Base-by-base conservation (phyloP, 306 rosid species). In the Dalbergia cultrata region DNA sequence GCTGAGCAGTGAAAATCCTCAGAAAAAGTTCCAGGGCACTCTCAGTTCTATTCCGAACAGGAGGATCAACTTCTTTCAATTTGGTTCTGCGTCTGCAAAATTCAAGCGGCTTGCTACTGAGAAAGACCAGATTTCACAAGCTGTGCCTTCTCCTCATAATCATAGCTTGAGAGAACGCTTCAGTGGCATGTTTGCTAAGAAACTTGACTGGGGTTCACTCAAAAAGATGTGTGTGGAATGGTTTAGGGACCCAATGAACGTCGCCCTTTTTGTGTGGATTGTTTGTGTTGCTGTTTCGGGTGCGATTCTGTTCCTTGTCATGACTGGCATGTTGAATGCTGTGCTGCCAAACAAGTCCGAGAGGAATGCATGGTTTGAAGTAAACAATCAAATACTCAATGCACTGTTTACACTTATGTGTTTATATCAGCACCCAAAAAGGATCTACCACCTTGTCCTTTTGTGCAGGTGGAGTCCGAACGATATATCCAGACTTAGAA, bases 331-430 rank as follows among this genome's bases (percentile, higher is more conserved):
- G 98, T 84, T 96, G 78, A 88, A 96, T 74, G 64, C 26, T 49
- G 97, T 66, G 49, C 44, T 96, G 12, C 92, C 91, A 2, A 84
- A 83, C 21, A 96, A 92, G 83, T 84, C 98, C 8, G 78, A 84
- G 68, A 90, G 97, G 81, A 75, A 96, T 63, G 81, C 70, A 6
- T 96, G 98, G 99, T 96, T 93, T 67, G 99, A 96, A 86, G 93
- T 96, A 31, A 93, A 96, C 82, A 96, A 96, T 77, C 99, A 93
- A 89, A 93, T 96, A 83, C 94, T 93, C 67, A 96, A 93, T 76
- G 99, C 99, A 17, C 78, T 96, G 76, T 96, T 93, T 80, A 93
- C 99, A 9, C 93, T 95, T 7, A 87, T 96, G 91, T 96, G 98
- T 71, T 87, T 96, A 83, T 96, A 93, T 81, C 93, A 90, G 72